Evolutionary conservation across 2,329 filamentous ascomycete species (phyloP).

Genomic region (Nemania sp.): DNA sequence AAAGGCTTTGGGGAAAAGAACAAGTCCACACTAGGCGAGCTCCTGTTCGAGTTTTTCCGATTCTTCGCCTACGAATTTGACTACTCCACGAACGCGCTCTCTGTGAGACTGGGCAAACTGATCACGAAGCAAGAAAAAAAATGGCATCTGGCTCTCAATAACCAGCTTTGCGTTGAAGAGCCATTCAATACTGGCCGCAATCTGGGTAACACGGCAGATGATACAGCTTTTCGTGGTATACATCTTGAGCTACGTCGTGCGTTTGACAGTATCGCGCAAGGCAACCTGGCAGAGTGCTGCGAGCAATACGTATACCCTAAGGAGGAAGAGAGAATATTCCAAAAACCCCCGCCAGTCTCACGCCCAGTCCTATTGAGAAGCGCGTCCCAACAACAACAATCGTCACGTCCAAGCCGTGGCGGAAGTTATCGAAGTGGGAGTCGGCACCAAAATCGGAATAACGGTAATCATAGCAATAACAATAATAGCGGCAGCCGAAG

Average conservation of each 20-base stretch:
- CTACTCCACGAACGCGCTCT: constrained; percentile 82
- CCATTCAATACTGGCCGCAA: constrained; percentile 91
- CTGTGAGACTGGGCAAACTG: constrained; percentile 79
- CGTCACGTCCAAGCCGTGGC: constrained; percentile 51
- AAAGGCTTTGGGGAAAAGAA: constrained; percentile 77
- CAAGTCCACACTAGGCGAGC: constrained; percentile 77
- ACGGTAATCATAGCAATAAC: constrained; percentile 45
- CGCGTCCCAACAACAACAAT: constrained; percentile 63
- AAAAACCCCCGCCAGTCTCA: constrained; percentile 59
- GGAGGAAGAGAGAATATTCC: constrained; percentile 70
- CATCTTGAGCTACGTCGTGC: constrained; percentile 88
- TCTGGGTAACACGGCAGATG: constrained; percentile 93
- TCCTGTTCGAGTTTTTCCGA: constrained; percentile 95
- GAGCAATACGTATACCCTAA: constrained; percentile 87
- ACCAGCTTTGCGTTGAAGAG: constrained; percentile 91
- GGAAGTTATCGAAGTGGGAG: constrained; percentile 53
- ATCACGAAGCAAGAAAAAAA: constrained; percentile 83
- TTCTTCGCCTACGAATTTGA: constrained; percentile 94
- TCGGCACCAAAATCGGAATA: constrained; percentile 47
- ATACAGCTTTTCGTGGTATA: constrained; percentile 88
- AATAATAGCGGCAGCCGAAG: constrained; percentile 46
- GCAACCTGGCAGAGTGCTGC: constrained; percentile 81
- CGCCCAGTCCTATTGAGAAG: constrained; percentile 63
- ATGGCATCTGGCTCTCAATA: constrained; percentile 80
- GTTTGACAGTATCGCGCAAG: constrained; percentile 79